phyloP scores from a whole-genome alignment of 768 basidiomycete genomes.

The Favolaschia claudopus region DNA sequence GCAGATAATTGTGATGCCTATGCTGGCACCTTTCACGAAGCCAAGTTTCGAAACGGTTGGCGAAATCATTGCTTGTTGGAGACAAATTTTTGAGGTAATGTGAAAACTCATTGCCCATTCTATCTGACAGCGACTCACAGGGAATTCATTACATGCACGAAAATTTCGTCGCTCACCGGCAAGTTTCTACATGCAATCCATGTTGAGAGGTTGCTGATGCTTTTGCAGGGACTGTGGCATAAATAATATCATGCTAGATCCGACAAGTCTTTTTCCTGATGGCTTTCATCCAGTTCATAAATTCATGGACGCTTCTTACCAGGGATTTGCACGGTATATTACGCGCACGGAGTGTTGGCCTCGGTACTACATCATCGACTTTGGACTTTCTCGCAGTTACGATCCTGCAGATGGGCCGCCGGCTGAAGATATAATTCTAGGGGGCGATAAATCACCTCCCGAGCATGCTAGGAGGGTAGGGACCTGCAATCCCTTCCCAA shows the following conservation, averaged over 20 bases:
- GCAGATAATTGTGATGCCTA: constrained; percentile 9
- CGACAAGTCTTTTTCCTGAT: background rate
- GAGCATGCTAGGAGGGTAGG: background rate
- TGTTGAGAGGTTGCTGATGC: no score
- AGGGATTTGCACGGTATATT: background rate
- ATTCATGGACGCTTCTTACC: background rate
- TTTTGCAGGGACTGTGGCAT: background rate
- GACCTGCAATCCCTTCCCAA: constrained; percentile 6
- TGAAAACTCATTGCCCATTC: no score
- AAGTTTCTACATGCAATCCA: background rate
- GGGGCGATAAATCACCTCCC: background rate
- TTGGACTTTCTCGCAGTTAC: background rate
- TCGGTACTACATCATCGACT: background rate
- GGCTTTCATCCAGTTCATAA: background rate
- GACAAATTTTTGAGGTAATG: constrained; percentile 5
- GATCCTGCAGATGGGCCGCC: background rate
- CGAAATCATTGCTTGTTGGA: constrained; percentile 2
- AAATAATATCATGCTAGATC: background rate
- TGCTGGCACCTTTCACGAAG: background rate
- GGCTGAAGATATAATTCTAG: background rate
- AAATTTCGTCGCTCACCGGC: constrained; percentile 9
- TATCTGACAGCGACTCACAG: background rate
- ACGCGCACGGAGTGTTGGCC: constrained; percentile 1
- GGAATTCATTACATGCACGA: constrained; percentile 8
- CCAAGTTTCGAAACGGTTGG: constrained; percentile 3